Base-by-base conservation (phyloP, 75 land plant species). In the Adiantum capillusveneris region DNA sequence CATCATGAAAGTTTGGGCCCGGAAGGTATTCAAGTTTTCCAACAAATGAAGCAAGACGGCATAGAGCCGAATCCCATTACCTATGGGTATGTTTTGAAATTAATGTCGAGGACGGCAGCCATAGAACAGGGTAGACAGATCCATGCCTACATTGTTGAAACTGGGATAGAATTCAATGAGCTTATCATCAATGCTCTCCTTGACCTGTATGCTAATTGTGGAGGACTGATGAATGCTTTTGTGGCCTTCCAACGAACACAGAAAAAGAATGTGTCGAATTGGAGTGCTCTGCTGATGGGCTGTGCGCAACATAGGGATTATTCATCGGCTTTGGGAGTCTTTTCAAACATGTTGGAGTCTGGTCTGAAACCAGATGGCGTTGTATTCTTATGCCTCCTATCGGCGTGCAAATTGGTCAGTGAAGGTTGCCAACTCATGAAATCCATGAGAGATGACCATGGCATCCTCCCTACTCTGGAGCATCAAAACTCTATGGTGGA, bases 71-170 rank as follows among this genome's bases (percentile, higher is more conserved):
- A 88, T 52, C 65, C 76, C 31, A 77, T 88, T 18, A 82, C 80
- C 27, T 68, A 81, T 29, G 57, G 83, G 1, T 81, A 85, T 82
- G 89, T 81, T 46, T 69, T 88, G 17, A 85, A 78, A 68, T 88
- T 85, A 41, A 85, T 88, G 69, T 65, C 80, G 48, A 81, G 82
- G 21, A 61, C 82, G 14, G 75, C 65, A 65, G 78, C 79, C 51
- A 50, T 85, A 16, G 54, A 46, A 29, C 69, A 70, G 59, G 96
- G 87, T 7, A 53, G 44, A 50, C 73, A 81, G 57, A 65, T 86
- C 22, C 91, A 90, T 76, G 67, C 68, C 20, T 78, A 80, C 37
- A 62, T 83, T 13, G 41, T 30, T 36, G 31, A 66, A 17, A 17
- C 5, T n/a, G 50, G 50, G 6, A 6, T 17, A 21, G 18, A 18